A percentile compares a stretch with the other conserved stretches of the same genome.
These are phyloP conservation scores for Suhomyces ambrosiae DNA, from an alignment of 1,139 yeast species.

Conservation along the genomic window DNA sequence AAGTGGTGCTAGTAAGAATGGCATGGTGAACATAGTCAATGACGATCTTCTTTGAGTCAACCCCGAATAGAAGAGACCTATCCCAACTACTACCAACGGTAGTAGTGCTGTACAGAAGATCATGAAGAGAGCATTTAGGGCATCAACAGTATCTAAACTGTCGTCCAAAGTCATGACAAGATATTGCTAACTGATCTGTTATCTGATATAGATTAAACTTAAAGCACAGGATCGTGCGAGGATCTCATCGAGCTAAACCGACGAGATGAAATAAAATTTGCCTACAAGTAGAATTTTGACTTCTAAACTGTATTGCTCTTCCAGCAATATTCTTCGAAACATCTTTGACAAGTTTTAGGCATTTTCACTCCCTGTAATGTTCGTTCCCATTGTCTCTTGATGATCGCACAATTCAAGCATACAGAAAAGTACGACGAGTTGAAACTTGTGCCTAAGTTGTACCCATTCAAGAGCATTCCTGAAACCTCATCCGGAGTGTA, in stretches of 20 bases:
- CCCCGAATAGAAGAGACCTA: slow-evolving; percentile 59
- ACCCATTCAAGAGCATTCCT: slow-evolving; percentile 54
- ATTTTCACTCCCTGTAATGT: slow-evolving; percentile 5
- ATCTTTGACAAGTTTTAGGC: slow-evolving; percentile 24
- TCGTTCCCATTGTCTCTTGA: slow-evolving; percentile 58
- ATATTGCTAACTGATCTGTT: too few relatives aligned
- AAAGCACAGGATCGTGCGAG: too few relatives aligned
- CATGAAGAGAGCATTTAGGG: slow-evolving; percentile 43
- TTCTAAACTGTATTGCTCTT: too few relatives aligned
- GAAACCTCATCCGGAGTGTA: slow-evolving; percentile 45
- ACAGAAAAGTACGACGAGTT: slow-evolving; percentile 46
- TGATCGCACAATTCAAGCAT: slow-evolving; percentile 62
- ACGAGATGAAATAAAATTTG: too few relatives aligned
- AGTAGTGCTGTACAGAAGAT: slow-evolving; percentile 37
- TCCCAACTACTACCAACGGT: slow-evolving; percentile 42
- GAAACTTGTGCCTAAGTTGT: slow-evolving; percentile 48
- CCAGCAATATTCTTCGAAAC: slow-evolving; percentile 29
- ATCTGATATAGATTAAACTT: too few relatives aligned
- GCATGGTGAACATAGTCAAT: slow-evolving; percentile 54
- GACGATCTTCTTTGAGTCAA: slow-evolving; percentile 59
- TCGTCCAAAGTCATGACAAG: slow-evolving; percentile 1
- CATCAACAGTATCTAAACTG: slow-evolving; percentile 12
- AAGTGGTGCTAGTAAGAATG: slow-evolving; percentile 45
- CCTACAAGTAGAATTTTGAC: too few relatives aligned
- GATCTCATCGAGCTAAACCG: too few relatives aligned